A percentile compares a stretch with the other conserved stretches of the same genome.
Conservation (phyloP, 306 rosid genomes). For the Hippophae rhamnoides region DNA sequence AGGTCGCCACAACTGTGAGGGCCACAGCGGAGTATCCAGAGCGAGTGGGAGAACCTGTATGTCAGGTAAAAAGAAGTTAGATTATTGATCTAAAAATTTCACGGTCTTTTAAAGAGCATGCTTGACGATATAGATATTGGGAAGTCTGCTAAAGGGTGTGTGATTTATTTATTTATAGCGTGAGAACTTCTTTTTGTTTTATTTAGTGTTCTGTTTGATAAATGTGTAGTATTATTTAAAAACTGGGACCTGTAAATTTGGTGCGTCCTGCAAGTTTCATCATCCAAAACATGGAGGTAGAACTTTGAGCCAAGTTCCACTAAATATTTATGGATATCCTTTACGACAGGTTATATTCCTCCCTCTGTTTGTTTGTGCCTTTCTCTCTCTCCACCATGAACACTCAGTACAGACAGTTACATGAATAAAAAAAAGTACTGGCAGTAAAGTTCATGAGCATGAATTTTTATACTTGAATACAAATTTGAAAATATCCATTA, state of each 20-base stretch:
- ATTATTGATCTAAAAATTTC: not conserved
- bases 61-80: conserved; percentile 44
- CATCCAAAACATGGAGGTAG: conserved; percentile 84
- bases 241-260: conserved; percentile 85
- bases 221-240: conserved; percentile 70
- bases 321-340: conserved; percentile 72
- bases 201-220: conserved; percentile 12
- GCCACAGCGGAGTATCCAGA: conserved; percentile 96
- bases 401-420: too few relatives aligned
- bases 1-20: conserved; percentile 87
- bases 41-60: conserved; percentile 67
- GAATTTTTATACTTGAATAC: too few relatives aligned
- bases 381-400: not conserved
- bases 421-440: too few relatives aligned
- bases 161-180: not conserved
- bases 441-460: too few relatives aligned
- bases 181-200: conserved; percentile 4
- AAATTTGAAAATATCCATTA: too few relatives aligned
- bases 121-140: conserved; percentile 3
- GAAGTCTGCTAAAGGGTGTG: not conserved
- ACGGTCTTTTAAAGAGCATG: not conserved
- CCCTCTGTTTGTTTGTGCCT: not conserved
- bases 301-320: conserved; percentile 65
- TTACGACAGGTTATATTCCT: conserved; percentile 55
- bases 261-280: conserved; percentile 87